These are phyloP conservation scores for Alliaria petiolata DNA, from an alignment of 345 rosid genomes.

Conservation along the genomic window DNA sequence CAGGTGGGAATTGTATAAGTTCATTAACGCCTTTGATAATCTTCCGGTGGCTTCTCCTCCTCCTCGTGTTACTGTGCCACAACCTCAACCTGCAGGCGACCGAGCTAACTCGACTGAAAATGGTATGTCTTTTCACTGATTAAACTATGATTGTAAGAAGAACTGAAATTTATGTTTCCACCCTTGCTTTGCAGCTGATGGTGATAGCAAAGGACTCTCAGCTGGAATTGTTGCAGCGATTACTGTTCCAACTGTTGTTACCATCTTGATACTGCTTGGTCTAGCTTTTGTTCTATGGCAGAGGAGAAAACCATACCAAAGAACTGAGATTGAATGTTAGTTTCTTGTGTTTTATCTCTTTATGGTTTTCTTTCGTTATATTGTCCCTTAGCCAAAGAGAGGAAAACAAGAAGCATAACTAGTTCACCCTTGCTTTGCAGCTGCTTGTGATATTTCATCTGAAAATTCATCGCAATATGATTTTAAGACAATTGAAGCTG, in stretches of 20 bases:
- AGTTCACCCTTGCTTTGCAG: slow-evolving; percentile 23
- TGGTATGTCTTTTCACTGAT: no score
- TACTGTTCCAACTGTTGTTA: neutral
- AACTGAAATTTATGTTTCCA: neutral
- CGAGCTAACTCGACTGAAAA: no score
- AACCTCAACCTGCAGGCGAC: no score
- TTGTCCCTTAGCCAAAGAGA: neutral
- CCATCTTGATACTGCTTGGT: neutral
- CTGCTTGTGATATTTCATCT: slow-evolving; percentile 1
- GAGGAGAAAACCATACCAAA: slow-evolving; percentile 6
- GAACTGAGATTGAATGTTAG: slow-evolving; percentile 18
- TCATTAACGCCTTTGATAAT: no score
- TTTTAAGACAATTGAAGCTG: slow-evolving; percentile 35
- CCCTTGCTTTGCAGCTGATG: neutral
- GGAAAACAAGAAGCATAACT: neutral
- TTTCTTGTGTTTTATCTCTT: neutral
- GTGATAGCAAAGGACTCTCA: slow-evolving; percentile 20
- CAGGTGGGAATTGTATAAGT: no score
- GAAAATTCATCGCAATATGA: slow-evolving; percentile 39
- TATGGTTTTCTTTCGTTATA: neutral
- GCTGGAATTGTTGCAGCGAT: slow-evolving; percentile 1
- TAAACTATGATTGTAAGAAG: neutral
- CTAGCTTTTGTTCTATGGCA: neutral
- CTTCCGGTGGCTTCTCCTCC: no score
- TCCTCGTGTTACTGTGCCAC: neutral